Evolutionary conservation across 306 rosid species (phyloP).

Genomic region (Lotus japonicus): DNA sequence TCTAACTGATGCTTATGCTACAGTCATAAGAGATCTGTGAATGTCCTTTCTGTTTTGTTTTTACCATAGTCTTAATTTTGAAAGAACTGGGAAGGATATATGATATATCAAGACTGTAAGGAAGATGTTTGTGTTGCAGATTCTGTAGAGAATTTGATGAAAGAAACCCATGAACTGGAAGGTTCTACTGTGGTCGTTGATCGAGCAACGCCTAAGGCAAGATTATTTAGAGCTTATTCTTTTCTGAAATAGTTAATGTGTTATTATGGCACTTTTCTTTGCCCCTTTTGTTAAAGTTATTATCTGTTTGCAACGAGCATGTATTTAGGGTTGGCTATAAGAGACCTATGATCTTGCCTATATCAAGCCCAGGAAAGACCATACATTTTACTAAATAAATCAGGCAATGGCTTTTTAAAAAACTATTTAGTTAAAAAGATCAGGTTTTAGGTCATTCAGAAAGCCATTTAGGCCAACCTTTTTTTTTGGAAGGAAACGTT

Average conservation of each 20-base stretch:
- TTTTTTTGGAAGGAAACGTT: too few relatives aligned
- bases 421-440: too few relatives aligned
- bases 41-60: neutral
- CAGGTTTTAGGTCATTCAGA: too few relatives aligned
- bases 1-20: neutral
- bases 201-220: constrained; percentile 96
- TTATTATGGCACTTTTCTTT: neutral
- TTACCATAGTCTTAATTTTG: neutral
- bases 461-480: too few relatives aligned
- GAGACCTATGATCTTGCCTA: too few relatives aligned
- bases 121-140: constrained; percentile 46
- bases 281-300: neutral
- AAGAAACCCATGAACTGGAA: constrained; percentile 85
- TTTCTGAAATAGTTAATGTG: neutral
- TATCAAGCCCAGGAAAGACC: too few relatives aligned
- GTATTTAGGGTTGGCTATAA: too few relatives aligned
- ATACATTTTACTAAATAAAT: too few relatives aligned
- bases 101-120: constrained; percentile 3
- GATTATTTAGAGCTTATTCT: constrained; percentile 23
- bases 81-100: neutral
- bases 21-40: neutral
- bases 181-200: constrained; percentile 92
- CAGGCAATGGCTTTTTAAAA: too few relatives aligned
- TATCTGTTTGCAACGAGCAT: neutral
- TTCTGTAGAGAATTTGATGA: constrained; percentile 87